Conservation (phyloP, 2,329 filamentous ascomycete genomes). For the Aureobasidium sp. region DNA sequence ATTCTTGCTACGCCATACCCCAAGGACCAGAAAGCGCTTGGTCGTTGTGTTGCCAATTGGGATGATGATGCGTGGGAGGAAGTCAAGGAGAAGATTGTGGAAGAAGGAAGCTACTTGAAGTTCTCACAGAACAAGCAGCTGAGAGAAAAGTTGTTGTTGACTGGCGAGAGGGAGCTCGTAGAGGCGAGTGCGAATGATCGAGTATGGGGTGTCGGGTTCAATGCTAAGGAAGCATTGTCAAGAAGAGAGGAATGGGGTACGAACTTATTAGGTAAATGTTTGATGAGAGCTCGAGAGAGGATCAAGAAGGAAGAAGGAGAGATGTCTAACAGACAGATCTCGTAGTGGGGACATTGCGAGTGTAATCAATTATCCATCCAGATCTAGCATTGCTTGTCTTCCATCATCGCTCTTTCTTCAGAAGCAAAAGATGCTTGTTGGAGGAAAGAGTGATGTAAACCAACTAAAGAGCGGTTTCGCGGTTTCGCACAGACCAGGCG, state of each 20-base stretch:
- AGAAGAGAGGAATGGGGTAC: constrained; percentile 52
- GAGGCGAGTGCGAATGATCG: constrained; percentile 52
- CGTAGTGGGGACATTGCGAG: not conserved
- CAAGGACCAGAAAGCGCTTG: constrained; percentile 45
- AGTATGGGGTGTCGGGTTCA: constrained; percentile 62
- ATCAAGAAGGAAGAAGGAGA: constrained; percentile 37
- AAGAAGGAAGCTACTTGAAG: constrained; percentile 52
- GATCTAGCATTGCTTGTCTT: not conserved
- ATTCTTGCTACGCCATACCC: not conserved
- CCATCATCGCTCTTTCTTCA: not conserved
- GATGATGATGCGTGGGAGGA: constrained; percentile 45
- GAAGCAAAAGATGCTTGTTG: not conserved
- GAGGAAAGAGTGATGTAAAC: not conserved
- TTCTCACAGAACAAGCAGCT: constrained; percentile 45
- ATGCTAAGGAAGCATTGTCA: constrained; percentile 39
- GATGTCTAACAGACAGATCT: not conserved
- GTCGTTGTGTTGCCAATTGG: constrained; percentile 50
- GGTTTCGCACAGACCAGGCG: not conserved
- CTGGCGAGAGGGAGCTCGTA: constrained; percentile 54
- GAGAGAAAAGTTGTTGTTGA: constrained; percentile 46
- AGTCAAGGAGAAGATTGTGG: constrained; percentile 50
- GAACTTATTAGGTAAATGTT: constrained; percentile 57
- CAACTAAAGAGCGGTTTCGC: not conserved
- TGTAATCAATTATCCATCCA: no score
- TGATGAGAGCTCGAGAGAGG: constrained; percentile 52